Base-by-base conservation (phyloP, 352 stramenopile genomes). In the Peronospora destructor region DNA sequence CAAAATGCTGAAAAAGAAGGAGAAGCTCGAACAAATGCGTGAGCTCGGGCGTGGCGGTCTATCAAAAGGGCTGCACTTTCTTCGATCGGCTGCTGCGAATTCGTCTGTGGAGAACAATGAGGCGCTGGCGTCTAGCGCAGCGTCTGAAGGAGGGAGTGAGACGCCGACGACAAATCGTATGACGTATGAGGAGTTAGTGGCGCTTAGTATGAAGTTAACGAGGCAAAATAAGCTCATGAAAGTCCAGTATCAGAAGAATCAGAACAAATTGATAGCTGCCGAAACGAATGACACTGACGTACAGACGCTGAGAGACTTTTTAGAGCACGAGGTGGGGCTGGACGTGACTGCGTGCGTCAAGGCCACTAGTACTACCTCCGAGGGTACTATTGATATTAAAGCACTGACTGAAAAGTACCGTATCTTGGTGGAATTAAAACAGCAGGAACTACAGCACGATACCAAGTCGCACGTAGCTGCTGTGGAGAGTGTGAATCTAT, bases 221-320 rank as follows among this genome's bases (percentile, higher is more conserved):
- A 68, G 82, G 13, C 83, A 94, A 60, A 94, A 94, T 66, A 91
- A 91, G 53, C 60, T 91, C 34, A 87, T 91, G 79, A 89, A 88
- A 56, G 58, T 56, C 4, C 80, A 91, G 60, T 85, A 89, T 48
- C 80, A 89, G 55, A 87, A 87, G 58, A 82, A 73, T 53, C 73
- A 89, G 55, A 60, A 42, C 38, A 69, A 75, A 2, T 63, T 86
- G 32, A 42, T 45, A 10, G 54, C 67, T 47, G 59, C 75, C 0
- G 58, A 56, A 12, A 47, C 44, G 4, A 68, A 50, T 13, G 73
- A 88, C 16, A 64, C 73, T 7, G 76, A 93, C 40, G 59, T 56
- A 11, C 43, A 49, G 11, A 51, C 80, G 19, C 59, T 93, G 13
- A 53, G 53, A 13, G 47, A 51, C 13, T 93, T 93, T 45, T 59